Conservation (phyloP, 2,329 filamentous ascomycete species). For the Calonectria leucothoes region DNA sequence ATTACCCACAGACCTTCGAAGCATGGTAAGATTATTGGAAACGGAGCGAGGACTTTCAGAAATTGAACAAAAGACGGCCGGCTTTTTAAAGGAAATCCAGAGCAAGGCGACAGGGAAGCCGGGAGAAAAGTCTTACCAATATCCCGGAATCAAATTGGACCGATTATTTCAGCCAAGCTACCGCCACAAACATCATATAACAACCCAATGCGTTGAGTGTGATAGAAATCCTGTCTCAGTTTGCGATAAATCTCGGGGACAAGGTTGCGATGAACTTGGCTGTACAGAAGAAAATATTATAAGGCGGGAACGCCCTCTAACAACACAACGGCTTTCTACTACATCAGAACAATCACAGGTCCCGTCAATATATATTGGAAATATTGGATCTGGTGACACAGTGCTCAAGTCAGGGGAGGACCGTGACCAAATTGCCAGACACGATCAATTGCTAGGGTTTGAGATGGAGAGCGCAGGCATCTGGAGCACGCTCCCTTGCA, state of each 20-base stretch:
- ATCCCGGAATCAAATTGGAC: constrained; percentile 44
- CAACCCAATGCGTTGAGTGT: constrained; percentile 18
- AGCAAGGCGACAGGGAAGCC: neutral
- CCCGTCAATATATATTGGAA: constrained; percentile 48
- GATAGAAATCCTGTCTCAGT: neutral
- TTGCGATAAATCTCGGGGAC: constrained; percentile 19
- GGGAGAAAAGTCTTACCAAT: constrained; percentile 21
- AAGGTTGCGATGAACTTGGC: constrained; percentile 24
- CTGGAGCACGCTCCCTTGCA: constrained; percentile 3
- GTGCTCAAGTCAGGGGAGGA: constrained; percentile 50
- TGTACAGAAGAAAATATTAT: constrained; percentile 36
- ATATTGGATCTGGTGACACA: constrained; percentile 19
- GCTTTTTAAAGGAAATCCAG: neutral
- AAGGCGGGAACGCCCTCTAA: constrained; percentile 29
- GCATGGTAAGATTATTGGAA: constrained; percentile 38
- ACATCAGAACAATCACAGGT: neutral
- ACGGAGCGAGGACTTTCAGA: constrained; percentile 17
- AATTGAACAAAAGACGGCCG: neutral
- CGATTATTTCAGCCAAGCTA: constrained; percentile 46
- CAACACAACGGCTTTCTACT: too few species aligned
- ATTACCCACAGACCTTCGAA: constrained; percentile 37
- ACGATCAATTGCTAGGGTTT: neutral
- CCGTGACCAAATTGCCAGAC: neutral
- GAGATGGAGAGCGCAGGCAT: constrained; percentile 21
- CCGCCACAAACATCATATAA: constrained; percentile 45